phyloP scores from a whole-genome alignment of 2,329 filamentous ascomycete species.

The Botrytis aclada region DNA sequence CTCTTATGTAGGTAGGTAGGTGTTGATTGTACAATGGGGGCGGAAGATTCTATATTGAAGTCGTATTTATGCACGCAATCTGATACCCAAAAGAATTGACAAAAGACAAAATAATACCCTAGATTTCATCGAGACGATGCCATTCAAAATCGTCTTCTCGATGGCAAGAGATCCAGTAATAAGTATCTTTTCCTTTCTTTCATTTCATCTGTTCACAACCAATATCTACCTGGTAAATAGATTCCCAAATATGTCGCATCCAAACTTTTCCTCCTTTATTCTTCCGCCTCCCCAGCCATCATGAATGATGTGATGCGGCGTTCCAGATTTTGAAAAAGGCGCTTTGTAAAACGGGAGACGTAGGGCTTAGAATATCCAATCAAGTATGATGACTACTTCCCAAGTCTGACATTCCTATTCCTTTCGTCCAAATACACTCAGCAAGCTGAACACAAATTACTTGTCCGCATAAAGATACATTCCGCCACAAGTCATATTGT shows the following conservation, averaged over 20 bases:
- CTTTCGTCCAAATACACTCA: neutral
- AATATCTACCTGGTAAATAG: neutral
- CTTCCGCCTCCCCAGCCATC: constrained; percentile 2
- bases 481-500: neutral
- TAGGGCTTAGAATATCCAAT: constrained; percentile 5
- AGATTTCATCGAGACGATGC: neutral
- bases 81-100: neutral
- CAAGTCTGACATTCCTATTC: constrained; percentile 5
- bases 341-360: neutral
- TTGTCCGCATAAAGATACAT: neutral
- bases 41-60: neutral
- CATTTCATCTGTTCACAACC: neutral
- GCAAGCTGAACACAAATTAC: neutral
- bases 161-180: neutral
- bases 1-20: neutral
- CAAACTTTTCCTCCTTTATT: neutral
- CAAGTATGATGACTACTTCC: neutral
- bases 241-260: neutral
- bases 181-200: neutral
- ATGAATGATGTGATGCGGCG: neutral
- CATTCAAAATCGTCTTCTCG: neutral
- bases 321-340: neutral
- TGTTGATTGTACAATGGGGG: neutral
- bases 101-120: neutral
- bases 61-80: neutral